A percentile compares a stretch with the other conserved stretches of the same genome.
Conservation (phyloP, 2,329 filamentous ascomycete species). For the Aspergillus flavus region DNA sequence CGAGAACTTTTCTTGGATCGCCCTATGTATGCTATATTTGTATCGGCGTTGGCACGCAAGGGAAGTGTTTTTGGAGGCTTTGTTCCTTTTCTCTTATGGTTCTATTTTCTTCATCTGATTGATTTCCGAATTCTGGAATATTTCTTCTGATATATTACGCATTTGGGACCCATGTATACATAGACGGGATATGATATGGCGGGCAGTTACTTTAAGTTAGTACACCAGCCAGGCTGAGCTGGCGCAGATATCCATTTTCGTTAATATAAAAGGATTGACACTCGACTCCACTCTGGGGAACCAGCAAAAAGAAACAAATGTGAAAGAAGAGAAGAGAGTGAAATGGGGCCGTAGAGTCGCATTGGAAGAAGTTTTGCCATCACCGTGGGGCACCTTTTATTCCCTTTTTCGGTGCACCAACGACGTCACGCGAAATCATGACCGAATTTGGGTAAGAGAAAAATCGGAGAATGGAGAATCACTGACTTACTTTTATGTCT, state of each 20-base stretch:
- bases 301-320: neutral
- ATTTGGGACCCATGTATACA: constrained; percentile 5
- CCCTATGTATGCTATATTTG: constrained; percentile 11
- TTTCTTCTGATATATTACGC: constrained; percentile 1
- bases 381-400: constrained; percentile 4
- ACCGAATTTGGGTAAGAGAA: constrained; percentile 1
- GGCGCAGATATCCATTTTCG: constrained; percentile 4
- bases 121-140: neutral
- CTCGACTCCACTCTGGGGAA: neutral
- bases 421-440: constrained; percentile 12
- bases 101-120: neutral
- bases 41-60: constrained; percentile 8
- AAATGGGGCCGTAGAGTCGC: neutral
- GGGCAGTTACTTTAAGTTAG: neutral
- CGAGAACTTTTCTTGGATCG: constrained; percentile 9
- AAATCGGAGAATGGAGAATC: neutral
- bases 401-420: constrained; percentile 5
- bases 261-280: constrained; percentile 3
- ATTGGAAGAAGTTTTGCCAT: neutral
- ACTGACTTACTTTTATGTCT: neutral
- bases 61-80: constrained; percentile 5
- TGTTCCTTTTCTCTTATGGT: constrained; percentile 1
- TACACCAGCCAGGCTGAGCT: neutral
- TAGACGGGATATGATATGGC: constrained; percentile 9
- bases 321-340: too few species aligned